Evolutionary conservation across 768 basidiomycete genomes (phyloP).

Genomic region (Boletus rubroflammeus): DNA sequence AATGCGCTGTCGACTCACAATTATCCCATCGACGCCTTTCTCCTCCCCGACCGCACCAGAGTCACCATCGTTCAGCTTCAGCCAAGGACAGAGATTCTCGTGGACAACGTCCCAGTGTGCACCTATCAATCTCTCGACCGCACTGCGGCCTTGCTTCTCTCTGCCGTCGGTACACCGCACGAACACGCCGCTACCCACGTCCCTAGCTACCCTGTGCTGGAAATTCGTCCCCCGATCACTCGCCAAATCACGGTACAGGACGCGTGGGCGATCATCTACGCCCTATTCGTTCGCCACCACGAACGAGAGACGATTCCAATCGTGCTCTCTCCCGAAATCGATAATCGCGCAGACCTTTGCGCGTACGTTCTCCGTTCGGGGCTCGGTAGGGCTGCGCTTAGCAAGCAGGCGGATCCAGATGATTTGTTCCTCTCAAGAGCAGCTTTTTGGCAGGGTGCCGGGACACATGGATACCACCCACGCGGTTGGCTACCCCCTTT

Average conservation of each 20-base stretch:
- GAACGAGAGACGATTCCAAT: conserved; percentile 42
- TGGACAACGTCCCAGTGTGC: conserved; percentile 13
- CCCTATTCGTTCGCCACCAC: conserved; percentile 38
- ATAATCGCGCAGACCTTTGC: conserved; percentile 32
- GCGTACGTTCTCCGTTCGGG: conserved; percentile 40
- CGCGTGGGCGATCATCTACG: conserved; percentile 41
- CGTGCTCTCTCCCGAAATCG: conserved; percentile 26
- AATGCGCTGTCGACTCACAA: neutral
- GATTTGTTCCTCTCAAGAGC: conserved; percentile 40
- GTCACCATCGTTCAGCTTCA: neutral
- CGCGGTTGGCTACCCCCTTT: conserved; percentile 32
- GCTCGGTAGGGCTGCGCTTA: conserved; percentile 21
- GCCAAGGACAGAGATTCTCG: neutral
- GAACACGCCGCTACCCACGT: conserved; percentile 19
- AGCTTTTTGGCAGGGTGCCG: conserved; percentile 51
- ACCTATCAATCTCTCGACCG: conserved; percentile 10
- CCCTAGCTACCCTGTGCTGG: conserved; percentile 19
- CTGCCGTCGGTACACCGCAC: conserved; percentile 19
- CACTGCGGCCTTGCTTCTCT: conserved; percentile 10
- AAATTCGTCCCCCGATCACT: conserved; percentile 3
- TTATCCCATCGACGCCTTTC: conserved; percentile 1
- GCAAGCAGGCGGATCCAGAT: conserved; percentile 9
- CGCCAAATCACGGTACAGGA: conserved; percentile 28
- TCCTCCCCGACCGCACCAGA: conserved; percentile 18
- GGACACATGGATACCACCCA: conserved; percentile 32